Conservation (phyloP, 495 filamentous ascomycete genomes). For the Penicillium manginii region DNA sequence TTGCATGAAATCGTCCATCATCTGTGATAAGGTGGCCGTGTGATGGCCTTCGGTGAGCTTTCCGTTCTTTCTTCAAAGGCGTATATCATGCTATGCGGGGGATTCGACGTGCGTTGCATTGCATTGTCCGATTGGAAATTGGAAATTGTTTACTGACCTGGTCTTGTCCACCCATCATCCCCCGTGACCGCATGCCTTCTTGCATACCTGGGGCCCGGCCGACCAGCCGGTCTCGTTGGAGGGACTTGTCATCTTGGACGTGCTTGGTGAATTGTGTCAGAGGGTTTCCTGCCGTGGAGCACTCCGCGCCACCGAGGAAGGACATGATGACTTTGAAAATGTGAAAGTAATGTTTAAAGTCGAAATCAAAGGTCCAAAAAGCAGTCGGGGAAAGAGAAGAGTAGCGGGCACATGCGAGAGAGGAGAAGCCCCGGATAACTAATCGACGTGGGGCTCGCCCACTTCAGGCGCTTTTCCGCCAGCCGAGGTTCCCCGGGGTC, state of each 20-base stretch:
- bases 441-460: slow-evolving; percentile 43
- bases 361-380: background rate
- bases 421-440: slow-evolving; percentile 19
- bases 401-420: slow-evolving; percentile 4
- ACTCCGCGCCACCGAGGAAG: slow-evolving; percentile 93
- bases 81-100: background rate
- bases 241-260: slow-evolving; percentile 89
- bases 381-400: background rate
- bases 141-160: slow-evolving; percentile 48
- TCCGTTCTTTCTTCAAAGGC: slow-evolving; percentile 32
- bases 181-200: slow-evolving; percentile 65
- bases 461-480: slow-evolving; percentile 27
- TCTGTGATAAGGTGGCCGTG: slow-evolving; percentile 48
- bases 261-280: slow-evolving; percentile 96
- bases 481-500: slow-evolving; percentile 44
- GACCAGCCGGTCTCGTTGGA: slow-evolving; percentile 85
- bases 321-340: slow-evolving; percentile 63
- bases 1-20: slow-evolving; percentile 92
- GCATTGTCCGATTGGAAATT: background rate
- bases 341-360: background rate
- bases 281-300: slow-evolving; percentile 94
- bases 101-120: background rate
- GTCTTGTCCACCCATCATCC: slow-evolving; percentile 63
- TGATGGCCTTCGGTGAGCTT: background rate
- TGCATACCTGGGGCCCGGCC: slow-evolving; percentile 68